Evolutionary conservation across 2,329 filamentous ascomycete species (phyloP).

Genomic region (Colletotrichum endophyticum): DNA sequence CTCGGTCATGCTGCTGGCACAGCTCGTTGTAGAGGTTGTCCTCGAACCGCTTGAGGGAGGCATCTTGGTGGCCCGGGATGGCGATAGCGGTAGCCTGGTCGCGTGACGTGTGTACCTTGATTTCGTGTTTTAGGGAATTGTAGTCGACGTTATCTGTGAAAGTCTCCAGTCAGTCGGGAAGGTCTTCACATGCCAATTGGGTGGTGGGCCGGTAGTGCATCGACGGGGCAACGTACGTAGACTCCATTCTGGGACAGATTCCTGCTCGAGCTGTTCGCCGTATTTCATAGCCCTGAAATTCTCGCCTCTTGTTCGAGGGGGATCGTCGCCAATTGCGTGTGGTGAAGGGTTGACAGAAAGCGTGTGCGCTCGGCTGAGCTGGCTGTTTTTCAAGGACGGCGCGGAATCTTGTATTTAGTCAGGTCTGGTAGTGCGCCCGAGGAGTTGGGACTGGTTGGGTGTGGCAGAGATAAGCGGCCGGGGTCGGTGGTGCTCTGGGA

Average conservation of each 20-base stretch:
- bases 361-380: neutral
- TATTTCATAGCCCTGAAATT: slow-evolving; percentile 67
- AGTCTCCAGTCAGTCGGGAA: neutral
- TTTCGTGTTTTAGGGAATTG: slow-evolving; percentile 83
- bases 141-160: slow-evolving; percentile 83
- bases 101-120: slow-evolving; percentile 79
- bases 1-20: slow-evolving; percentile 76
- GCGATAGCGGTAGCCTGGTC: slow-evolving; percentile 73
- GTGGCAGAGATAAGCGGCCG: slow-evolving; percentile 10
- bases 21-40: slow-evolving; percentile 74
- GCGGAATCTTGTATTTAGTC: slow-evolving; percentile 14
- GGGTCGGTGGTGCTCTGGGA: neutral
- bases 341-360: neutral
- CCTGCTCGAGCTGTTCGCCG: slow-evolving; percentile 73
- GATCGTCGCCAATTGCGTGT: slow-evolving; percentile 9
- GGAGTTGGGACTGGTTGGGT: neutral
- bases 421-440: neutral
- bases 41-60: slow-evolving; percentile 67
- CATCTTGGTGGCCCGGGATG: slow-evolving; percentile 74
- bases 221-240: slow-evolving; percentile 58
- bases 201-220: neutral
- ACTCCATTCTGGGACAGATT: slow-evolving; percentile 84
- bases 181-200: neutral
- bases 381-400: neutral
- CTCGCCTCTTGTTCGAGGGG: neutral